phyloP scores from a whole-genome alignment of 2,329 filamentous ascomycete genomes.

The Pleomassaria siparia region DNA sequence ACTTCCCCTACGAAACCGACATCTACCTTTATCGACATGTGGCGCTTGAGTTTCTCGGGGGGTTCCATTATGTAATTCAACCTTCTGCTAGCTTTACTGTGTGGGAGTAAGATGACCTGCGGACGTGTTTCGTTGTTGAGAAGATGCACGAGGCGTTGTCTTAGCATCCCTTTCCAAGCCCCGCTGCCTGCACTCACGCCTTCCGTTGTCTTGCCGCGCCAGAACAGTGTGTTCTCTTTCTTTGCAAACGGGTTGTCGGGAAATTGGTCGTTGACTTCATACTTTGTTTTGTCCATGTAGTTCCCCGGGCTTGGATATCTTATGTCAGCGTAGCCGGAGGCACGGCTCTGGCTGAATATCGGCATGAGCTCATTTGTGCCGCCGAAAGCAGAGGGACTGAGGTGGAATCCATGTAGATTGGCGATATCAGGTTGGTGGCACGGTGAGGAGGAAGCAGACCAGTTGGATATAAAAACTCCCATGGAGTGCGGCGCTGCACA shows the following conservation, averaged over 20 bases:
- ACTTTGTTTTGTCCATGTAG: slow-evolving; percentile 60
- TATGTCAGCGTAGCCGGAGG: slow-evolving; percentile 73
- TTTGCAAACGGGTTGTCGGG: slow-evolving; percentile 59
- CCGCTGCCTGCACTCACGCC: slow-evolving; percentile 52
- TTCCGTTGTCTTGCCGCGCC: slow-evolving; percentile 68
- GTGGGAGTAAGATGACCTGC: slow-evolving; percentile 35
- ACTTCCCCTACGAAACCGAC: slow-evolving; percentile 62
- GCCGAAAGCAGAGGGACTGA: slow-evolving; percentile 63
- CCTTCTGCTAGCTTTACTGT: slow-evolving; percentile 53
- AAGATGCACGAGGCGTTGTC: slow-evolving; percentile 71
- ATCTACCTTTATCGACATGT: slow-evolving; percentile 53
- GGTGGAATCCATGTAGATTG: slow-evolving; percentile 72
- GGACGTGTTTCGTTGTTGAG: slow-evolving; percentile 34
- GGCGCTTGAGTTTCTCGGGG: slow-evolving; percentile 55
- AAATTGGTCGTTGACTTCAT: slow-evolving; percentile 52
- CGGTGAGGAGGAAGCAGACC: slow-evolving; percentile 64
- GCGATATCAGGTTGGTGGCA: slow-evolving; percentile 78
- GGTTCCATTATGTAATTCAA: slow-evolving; percentile 61
- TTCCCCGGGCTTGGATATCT: slow-evolving; percentile 69
- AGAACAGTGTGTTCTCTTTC: slow-evolving; percentile 69
- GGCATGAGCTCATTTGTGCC: slow-evolving; percentile 68
- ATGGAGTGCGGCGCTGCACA: slow-evolving; percentile 67
- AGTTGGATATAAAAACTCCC: slow-evolving; percentile 67
- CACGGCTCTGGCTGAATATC: slow-evolving; percentile 74
- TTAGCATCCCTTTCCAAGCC: slow-evolving; percentile 67